Percentiles rank a stretch among this genome's conserved stretches.
These are phyloP conservation scores for Ascochyta fabae DNA, from an alignment of 2,329 filamentous ascomycete genomes.

Conservation along the genomic window DNA sequence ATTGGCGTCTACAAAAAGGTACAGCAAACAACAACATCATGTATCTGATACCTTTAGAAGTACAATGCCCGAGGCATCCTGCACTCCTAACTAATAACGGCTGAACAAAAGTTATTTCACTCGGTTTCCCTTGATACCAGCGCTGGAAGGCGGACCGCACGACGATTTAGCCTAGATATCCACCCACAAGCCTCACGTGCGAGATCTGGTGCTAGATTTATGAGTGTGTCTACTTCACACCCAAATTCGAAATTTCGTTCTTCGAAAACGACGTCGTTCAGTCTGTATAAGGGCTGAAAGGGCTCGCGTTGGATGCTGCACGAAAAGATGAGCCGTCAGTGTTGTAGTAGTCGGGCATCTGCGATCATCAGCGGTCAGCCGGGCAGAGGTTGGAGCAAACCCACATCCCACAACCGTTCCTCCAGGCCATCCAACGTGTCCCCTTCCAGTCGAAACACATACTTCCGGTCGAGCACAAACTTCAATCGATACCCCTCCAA, in stretches of 20 bases:
- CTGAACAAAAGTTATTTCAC: too few species aligned
- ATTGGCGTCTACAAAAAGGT: neutral
- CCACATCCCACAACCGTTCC: slow-evolving; percentile 1
- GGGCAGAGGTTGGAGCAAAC: neutral
- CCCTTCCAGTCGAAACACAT: slow-evolving; percentile 12
- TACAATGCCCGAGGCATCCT: neutral
- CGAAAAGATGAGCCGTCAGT: slow-evolving; percentile 6
- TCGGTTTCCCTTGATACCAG: too few species aligned
- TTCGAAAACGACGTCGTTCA: neutral
- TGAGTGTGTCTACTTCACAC: too few species aligned
- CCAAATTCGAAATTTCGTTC: too few species aligned
- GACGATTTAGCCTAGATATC: too few species aligned
- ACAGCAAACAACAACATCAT: neutral
- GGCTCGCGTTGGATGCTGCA: neutral
- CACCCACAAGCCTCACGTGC: too few species aligned
- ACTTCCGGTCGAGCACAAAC: slow-evolving; percentile 24
- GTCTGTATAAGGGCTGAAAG: slow-evolving; percentile 14
- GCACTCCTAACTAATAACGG: too few species aligned
- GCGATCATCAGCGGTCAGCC: neutral
- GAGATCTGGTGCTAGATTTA: too few species aligned
- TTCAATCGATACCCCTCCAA: slow-evolving; percentile 16
- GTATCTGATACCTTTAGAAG: neutral
- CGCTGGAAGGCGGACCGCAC: too few species aligned
- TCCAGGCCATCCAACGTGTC: neutral
- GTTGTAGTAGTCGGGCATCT: slow-evolving; percentile 6